Base-by-base conservation (phyloP, 257 asterid species). In the Agastache rugosa region DNA sequence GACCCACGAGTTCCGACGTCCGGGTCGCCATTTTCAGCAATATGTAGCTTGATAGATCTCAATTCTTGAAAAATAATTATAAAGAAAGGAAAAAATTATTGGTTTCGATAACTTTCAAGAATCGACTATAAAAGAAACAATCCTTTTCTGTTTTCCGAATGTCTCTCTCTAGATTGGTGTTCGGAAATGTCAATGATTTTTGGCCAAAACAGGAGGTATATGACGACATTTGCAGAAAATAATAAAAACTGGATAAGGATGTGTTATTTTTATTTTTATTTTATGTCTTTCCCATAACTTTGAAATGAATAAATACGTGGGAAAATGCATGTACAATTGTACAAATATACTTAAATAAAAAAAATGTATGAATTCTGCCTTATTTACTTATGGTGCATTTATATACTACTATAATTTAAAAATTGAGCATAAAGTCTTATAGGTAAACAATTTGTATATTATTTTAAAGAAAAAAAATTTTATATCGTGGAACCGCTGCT, bases 1-100 rank as follows among this genome's bases (percentile, higher is more conserved):
- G 83, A 63, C 95, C 89, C 71, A 88, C 91, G 29, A 93, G 89
- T 53, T 88, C 91, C 22, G 84, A 84, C 9, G 93, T 92, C 76
- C 86, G 84, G 70, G 19, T 81, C 48, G 86, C 88, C 97, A 90
- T 90, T 5, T 20, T 51, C 51, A 37, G 19, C 39, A 25, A 69
- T 51, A 44, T 16, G n/a, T 72, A 73, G 65, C 51, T 69, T 25
- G 71, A 56, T 34, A 2, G 68, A 42, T 55, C 44, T 7, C 69
- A 64, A 8, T 61, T 35, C 71, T 53, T 59, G 39, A 31, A 11
- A 11, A 45, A 0, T 17, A 3, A 41, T 11, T 14, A 41, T 17
- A 34, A 22, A 14, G 63, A 1, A 51, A 10, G 10, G 6, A 14
- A 12, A 22, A 27, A 3, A 5, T 1, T 16, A 41, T n/a, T 16